Conservation (phyloP, 2,329 filamentous ascomycete species). For the Coniochaeta sp. region DNA sequence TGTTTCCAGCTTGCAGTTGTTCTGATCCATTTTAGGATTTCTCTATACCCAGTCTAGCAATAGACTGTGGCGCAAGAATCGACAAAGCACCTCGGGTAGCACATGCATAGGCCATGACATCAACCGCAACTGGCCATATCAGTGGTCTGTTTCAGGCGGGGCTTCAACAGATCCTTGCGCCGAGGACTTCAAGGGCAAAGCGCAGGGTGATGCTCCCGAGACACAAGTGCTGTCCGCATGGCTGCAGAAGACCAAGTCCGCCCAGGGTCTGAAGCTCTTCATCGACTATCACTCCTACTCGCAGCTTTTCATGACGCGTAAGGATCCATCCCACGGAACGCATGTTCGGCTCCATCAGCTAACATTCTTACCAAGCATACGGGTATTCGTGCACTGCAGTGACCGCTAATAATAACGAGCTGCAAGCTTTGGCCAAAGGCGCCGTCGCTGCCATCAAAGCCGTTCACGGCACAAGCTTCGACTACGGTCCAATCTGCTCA, state of each 20-base stretch:
- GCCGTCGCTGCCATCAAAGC: constrained; percentile 41
- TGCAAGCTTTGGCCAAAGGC: constrained; percentile 38
- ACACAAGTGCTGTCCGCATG: constrained; percentile 36
- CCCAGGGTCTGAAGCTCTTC: constrained; percentile 49
- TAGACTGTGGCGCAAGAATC: constrained; percentile 49
- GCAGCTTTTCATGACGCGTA: constrained; percentile 57
- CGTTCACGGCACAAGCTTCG: constrained; percentile 29
- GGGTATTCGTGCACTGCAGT: constrained; percentile 48
- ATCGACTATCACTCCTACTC: constrained; percentile 60
- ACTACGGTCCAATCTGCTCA: constrained; percentile 45
- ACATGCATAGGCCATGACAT: constrained; percentile 43
- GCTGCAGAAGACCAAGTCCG: constrained; percentile 20
- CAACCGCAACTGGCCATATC: constrained; percentile 42
- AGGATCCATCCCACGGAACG: constrained; percentile 14
- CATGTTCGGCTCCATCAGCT: neutral
- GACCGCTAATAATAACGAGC: constrained; percentile 36
- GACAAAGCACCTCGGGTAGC: constrained; percentile 27
- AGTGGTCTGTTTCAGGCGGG: constrained; percentile 34
- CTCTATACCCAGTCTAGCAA: constrained; percentile 41
- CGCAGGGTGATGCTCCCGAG: constrained; percentile 39
- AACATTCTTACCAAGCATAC: constrained; percentile 35
- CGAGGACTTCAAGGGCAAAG: constrained; percentile 30
- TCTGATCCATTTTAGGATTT: constrained; percentile 27
- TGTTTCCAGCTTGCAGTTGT: too few species aligned
- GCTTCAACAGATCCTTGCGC: constrained; percentile 35